Evolutionary conservation across 371 early-diverging fungal genomes (phyloP).

Genomic region (Dichotomocladium elegans): DNA sequence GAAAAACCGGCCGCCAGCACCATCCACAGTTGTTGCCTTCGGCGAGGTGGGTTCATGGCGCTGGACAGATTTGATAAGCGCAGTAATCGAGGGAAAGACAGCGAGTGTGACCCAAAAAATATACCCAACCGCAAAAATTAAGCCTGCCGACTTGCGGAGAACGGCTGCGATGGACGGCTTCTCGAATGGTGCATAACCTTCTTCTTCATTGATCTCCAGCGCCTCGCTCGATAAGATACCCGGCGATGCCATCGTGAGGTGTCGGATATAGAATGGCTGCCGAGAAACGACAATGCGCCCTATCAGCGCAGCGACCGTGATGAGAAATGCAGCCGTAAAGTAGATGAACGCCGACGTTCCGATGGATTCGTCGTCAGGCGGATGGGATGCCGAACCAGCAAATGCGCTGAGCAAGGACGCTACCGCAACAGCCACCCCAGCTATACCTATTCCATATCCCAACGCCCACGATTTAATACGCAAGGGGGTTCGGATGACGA

Average conservation of each 20-base stretch:
- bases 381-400: slow-evolving; percentile 19
- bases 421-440: slow-evolving; percentile 58
- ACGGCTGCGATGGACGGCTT: slow-evolving; percentile 6
- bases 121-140: slow-evolving; percentile 53
- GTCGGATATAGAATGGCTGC: slow-evolving; percentile 47
- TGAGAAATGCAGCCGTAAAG: slow-evolving; percentile 48
- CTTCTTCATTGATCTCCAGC: slow-evolving; percentile 8
- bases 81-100: slow-evolving; percentile 76
- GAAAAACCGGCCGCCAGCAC: slow-evolving; percentile 27
- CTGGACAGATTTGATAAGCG: slow-evolving; percentile 57
- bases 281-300: slow-evolving; percentile 40
- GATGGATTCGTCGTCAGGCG: slow-evolving; percentile 31
- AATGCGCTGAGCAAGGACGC: slow-evolving; percentile 53
- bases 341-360: slow-evolving; percentile 56
- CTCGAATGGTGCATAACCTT: not conserved
- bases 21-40: slow-evolving; percentile 8
- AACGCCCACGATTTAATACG: too few relatives aligned
- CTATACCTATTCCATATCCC: slow-evolving; percentile 44
- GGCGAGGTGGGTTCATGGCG: slow-evolving; percentile 18
- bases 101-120: slow-evolving; percentile 68
- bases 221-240: slow-evolving; percentile 1
- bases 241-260: slow-evolving; percentile 30
- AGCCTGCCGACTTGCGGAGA: slow-evolving; percentile 29
- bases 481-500: too few relatives aligned
- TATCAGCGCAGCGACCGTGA: slow-evolving; percentile 44